These are phyloP conservation scores for Bassia scoparia DNA, from an alignment of 148 eudicot species.

Conservation along the genomic window DNA sequence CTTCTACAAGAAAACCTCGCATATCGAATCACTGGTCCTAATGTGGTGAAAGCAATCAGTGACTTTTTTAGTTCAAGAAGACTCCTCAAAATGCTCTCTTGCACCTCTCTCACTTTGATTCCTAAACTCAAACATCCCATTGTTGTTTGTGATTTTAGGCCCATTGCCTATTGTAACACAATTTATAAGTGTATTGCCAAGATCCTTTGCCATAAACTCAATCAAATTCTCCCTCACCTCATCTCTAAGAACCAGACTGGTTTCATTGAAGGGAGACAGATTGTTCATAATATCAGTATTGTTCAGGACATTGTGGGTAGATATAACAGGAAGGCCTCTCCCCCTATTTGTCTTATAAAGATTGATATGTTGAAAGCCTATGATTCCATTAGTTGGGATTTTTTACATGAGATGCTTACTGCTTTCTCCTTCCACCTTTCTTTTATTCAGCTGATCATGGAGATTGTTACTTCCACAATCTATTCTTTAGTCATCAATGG, in stretches of 20 bases:
- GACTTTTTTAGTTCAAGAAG: no score
- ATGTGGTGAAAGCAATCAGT: no score
- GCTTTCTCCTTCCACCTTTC: not conserved
- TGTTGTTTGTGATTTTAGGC: no score
- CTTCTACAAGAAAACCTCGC: no score
- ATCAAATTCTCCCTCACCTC: no score
- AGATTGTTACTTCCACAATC: not conserved
- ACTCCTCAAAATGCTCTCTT: no score
- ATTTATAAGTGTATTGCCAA: no score
- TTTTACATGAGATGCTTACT: not conserved
- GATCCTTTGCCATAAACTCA: no score
- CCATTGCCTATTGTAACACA: no score
- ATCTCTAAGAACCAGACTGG: not conserved
- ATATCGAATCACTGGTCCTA: no score
- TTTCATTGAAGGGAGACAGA: not conserved
- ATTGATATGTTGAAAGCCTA: not conserved
- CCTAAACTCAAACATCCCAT: no score
- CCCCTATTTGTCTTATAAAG: not conserved
- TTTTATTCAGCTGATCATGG: not conserved
- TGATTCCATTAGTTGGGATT: not conserved
- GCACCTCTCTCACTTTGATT: no score
- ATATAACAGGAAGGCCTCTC: not conserved
- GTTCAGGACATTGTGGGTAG: not conserved
- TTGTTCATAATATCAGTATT: not conserved
- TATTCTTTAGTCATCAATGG: not conserved